phyloP scores from a whole-genome alignment of 2,329 filamentous ascomycete species.

The Fusarium decemcellulare region DNA sequence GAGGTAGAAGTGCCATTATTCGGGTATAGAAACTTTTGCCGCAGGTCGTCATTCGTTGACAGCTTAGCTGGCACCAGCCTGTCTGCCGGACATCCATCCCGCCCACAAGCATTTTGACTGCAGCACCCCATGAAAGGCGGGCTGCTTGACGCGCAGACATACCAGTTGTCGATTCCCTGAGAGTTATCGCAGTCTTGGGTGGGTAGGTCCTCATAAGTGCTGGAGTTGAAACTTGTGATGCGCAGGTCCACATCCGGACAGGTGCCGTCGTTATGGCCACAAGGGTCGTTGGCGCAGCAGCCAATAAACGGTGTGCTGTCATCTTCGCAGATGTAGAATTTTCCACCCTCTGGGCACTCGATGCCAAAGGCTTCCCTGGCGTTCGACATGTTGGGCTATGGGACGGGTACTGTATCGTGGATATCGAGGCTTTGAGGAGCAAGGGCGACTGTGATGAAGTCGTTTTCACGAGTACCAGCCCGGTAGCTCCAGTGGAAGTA shows the following conservation, averaged over 20 bases:
- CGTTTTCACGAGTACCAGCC: no score
- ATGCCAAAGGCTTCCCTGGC: conserved; percentile 43
- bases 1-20: neutral
- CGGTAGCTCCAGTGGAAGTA: no score
- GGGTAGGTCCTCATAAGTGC: conserved; percentile 49
- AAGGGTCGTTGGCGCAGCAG: conserved; percentile 57
- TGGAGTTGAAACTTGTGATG: conserved; percentile 49
- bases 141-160: conserved; percentile 50
- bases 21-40: conserved; percentile 33
- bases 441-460: no score
- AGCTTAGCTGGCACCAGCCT: conserved; percentile 35
- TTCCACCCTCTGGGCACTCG: conserved; percentile 51
- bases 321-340: conserved; percentile 56
- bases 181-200: conserved; percentile 51
- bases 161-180: conserved; percentile 48
- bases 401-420: no score
- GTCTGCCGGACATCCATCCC: conserved; percentile 23
- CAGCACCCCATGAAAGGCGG: conserved; percentile 60
- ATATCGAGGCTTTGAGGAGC: no score
- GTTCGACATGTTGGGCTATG: conserved; percentile 30
- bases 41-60: conserved; percentile 26
- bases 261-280: conserved; percentile 46
- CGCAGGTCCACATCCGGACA: conserved; percentile 51
- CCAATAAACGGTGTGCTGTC: conserved; percentile 54
- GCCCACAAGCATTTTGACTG: conserved; percentile 39